Evolutionary conservation across 768 basidiomycete genomes (phyloP), one percentile per base, ranked within the genome.

Genomic region (Tylopilus plumbeoviolaceoides): DNA sequence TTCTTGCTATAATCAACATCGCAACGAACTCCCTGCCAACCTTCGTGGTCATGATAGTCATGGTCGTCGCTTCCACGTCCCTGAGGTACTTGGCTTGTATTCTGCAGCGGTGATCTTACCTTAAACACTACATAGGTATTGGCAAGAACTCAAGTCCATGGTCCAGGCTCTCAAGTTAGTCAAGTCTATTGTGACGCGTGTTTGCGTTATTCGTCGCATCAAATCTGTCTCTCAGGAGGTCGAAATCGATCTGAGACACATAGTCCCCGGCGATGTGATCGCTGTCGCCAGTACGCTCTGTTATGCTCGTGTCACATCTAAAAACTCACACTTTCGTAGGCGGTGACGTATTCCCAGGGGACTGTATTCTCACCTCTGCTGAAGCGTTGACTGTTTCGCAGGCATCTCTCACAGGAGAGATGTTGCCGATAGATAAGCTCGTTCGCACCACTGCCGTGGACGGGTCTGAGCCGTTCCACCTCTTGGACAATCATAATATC

Each of bases 401-500:
- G 44, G 72, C 72, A 3, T 71, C 70, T 5, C 67, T 71, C 51
- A 71, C 70, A 14, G 70, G 70, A 38, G 70, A 71, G 60, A 55
- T 72, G 44, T 25, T 72, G 42, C 70, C 70, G n/a, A 43, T 73
- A 25, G 70, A 71, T 39, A 71, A 71, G 51, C 36, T 30, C 25
- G 38, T 57, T 17, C 62, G 68, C 18, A 35, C 59, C 15, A 51
- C 41, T 18, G 41, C 60, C 5, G 30, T 48, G 28, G 47, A 57
- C 36, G 57, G 55, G 21, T 59, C 59, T 14, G 59, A 63, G 8
- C 43, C 47, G 4, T 61, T 72, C 42, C 54, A 65, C 50, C 63
- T 72, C 39, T 58, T 71, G 51, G 58, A 71, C 27, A 72, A 68
- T 20, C 47, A 55, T 17, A 71, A 71, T 21, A 55, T 71, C 35